Evolutionary conservation across 2,329 filamentous ascomycete genomes (phyloP), one percentile per base, ranked within the genome.

Genomic region (Penicillium psychrosexuale): DNA sequence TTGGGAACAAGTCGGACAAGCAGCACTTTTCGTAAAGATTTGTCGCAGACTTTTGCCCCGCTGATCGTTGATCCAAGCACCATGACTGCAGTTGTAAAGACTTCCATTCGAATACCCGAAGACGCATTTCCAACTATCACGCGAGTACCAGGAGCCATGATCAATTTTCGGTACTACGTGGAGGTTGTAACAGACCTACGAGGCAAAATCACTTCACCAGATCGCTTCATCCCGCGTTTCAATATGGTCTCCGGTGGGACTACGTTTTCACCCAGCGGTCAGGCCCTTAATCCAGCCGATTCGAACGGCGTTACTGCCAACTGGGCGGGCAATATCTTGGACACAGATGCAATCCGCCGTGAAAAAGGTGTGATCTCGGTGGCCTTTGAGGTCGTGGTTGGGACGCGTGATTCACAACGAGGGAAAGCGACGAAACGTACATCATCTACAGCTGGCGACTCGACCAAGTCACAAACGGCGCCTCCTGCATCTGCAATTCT

Each of bases 151-250:
- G 91, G 93, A 3, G 87, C 90, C 33, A 94, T 97, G 86, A 94
- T 99, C 61, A 91, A 87, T 64, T 97, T 99, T 77, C 90, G 88
- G 63, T 97, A 99, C 68, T 90, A 92, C 62, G 82, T 97, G 19
- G 94, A 99, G 72, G 90, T 97, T 2, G 87, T 97, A 28, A 84
- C 97, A 22, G 94, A 99, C 69, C 80, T 97, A 0, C 92, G 94
- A 44, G 93, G 93, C 36, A 94, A 91, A 69, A 77, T 97, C 38
- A 84, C 87, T 1, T 84, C 84, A n/a, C 85, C 91, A 47, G 87
- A 91, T 65, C 82, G 85, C 39, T 82, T 83, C 61, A 75, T 86
- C 17, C 82, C 81, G 9, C 80, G 78, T 39, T 72, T 81, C 46
- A 80, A 78, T 49, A 75, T 83, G 64, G 83, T 76, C 40, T 73